Base-by-base conservation (phyloP, 2,329 filamentous ascomycete species). In the Microascus cirrosus region DNA sequence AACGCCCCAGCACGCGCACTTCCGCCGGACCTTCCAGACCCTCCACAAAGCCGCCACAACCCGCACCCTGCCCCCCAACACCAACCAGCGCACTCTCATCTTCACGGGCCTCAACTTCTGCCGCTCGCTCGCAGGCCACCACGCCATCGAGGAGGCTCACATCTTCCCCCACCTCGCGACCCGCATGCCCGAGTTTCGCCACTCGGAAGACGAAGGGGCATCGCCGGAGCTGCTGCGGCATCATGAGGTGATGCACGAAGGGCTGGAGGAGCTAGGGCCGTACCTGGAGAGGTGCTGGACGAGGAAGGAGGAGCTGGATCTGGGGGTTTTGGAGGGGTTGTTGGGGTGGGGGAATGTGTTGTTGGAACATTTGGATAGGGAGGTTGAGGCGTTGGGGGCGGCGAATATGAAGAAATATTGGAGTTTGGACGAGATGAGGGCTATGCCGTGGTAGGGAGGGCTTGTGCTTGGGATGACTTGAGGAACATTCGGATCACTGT, bases 331-430 rank as follows among this genome's bases (percentile, higher is more conserved):
- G 69, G 86, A 84, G 73, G 74, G 70, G 39, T 79, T 89, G 65
- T 85, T 95, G 84, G 88, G 70, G 4, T 96, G 92, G 82, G 88
- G 88, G 12, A 75, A 77, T 11, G 88, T 95, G 61, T 69, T 96
- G 54, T 93, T 90, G 88, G 75, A 74, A 66, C 91, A 96, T 77
- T 73, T 96, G 60, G 89, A 94, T 65, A 85, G 92, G 64, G 91
- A 96, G 77, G 90, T 96, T 8, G 74, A 77, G 69, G 81, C 87
- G 63, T 70, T 96, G 35, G 82, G 86, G 2, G 90, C 90, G 52
- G 88, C 94, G 70, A 95, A 93, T 68, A 95, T 96, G 91, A 79
- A 89, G 63, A 83, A 77, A 70, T 91, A 88, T 70, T 96, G 89
- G 89, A 87, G 77, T 0, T 63, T 84, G 60, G 83, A 89, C 53